Evolutionary conservation across 305 asterid species (phyloP), one percentile per base, ranked within the genome.

Genomic region (Caryopteris hybrid): DNA sequence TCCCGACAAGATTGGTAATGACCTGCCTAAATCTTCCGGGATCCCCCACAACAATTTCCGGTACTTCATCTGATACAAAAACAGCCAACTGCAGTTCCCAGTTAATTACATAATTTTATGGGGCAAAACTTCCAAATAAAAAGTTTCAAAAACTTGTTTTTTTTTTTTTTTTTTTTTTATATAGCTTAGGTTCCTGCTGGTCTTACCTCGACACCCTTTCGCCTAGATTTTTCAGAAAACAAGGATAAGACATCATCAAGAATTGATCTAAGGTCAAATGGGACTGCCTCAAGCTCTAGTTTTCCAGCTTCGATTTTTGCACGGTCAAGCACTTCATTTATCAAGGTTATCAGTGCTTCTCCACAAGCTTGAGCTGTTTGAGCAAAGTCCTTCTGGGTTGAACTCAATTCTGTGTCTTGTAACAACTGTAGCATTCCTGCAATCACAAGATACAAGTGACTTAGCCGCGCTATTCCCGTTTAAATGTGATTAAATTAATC

Each of bases 291-390:
- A 7, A 93, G 96, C 74, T 87, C 96, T 45, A 90, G 79, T 78
- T 87, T 90, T 48, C 91, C 83, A 21, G 97, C 95, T 85, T 93
- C 99, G 25, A 93, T 90, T 78, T 93, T 93, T 18, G 97, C 97
- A 41, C 92, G 85, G 68, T 93, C 99, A 47, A 93, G 97, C 76
- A 93, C 92, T 84, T 88, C 97, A 64, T 93, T 93, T 72, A 93
- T 93, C 81, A 93, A 82, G 43, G 92, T 80, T 81, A 93, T 87
- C 69, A 90, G 73, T 52, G 97, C 87, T 71, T 79, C 88, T 63
- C 97, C 99, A 72, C 99, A 93, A 59, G 85, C 96, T 82, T 93
- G 89, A 68, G 99, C 99, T 61, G 97, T 93, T 83, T 90, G 92
- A 63, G 95, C 95, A 76, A 78, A 90, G 78, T 93, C 97, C 74